A percentile compares a stretch with the other conserved stretches of the same genome.
Evolutionary conservation across 1,284 basidiomycete genomes (phyloP).

Genomic region (Apiotrichum sp.): DNA sequence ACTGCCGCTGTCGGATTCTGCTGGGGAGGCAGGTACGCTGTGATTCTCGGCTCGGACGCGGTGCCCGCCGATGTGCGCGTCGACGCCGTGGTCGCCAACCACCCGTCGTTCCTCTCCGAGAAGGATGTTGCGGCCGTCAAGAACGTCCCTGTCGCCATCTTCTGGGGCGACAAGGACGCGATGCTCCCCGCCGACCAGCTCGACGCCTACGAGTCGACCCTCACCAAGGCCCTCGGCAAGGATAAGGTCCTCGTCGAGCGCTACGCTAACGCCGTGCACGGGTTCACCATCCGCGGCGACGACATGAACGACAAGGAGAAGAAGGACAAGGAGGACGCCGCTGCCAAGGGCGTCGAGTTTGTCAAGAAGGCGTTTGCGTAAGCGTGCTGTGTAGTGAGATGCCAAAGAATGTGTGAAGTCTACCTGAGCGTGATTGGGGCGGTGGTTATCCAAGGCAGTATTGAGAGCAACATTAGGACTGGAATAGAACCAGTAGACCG

Average conservation of each 20-base stretch:
- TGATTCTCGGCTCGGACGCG: slow-evolving; percentile 50
- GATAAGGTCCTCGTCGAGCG: slow-evolving; percentile 55
- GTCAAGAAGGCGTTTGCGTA: slow-evolving; percentile 30
- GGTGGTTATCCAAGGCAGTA: too few relatives aligned
- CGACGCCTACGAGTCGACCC: slow-evolving; percentile 47
- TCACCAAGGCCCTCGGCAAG: slow-evolving; percentile 54
- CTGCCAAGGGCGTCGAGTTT: slow-evolving; percentile 53
- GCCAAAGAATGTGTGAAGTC: too few relatives aligned
- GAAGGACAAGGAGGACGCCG: slow-evolving; percentile 56
- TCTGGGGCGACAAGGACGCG: slow-evolving; percentile 39
- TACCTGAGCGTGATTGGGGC: too few relatives aligned
- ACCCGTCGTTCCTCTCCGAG: slow-evolving; percentile 56
- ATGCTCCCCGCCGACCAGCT: slow-evolving; percentile 26
- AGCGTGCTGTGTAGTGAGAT: too few relatives aligned
- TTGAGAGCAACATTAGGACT: too few relatives aligned
- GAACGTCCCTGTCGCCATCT: slow-evolving; percentile 35
- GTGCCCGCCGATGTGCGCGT: slow-evolving; percentile 57
- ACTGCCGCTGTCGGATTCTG: slow-evolving; percentile 29
- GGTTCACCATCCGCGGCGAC: slow-evolving; percentile 56
- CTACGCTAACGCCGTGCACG: slow-evolving; percentile 57
- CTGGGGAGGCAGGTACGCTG: slow-evolving; percentile 32
- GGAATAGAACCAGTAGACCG: too few relatives aligned
- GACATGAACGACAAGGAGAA: slow-evolving; percentile 29
- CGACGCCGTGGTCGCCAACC: slow-evolving; percentile 53
- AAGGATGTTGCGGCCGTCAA: slow-evolving; percentile 52